Conservation (phyloP, 1,284 basidiomycete genomes). For the Bothia castanella region DNA sequence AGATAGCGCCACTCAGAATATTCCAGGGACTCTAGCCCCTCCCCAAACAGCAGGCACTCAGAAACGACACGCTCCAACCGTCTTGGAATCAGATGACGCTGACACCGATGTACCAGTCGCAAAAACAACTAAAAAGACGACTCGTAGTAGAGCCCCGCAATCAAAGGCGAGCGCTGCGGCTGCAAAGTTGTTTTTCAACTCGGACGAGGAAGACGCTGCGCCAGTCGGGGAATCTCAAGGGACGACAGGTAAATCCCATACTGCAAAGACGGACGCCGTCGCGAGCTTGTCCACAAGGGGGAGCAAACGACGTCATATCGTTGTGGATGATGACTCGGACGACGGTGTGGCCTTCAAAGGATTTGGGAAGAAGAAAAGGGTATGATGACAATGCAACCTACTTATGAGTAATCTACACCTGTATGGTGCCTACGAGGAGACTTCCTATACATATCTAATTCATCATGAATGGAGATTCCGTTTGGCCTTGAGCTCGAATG, state of each 20-base stretch:
- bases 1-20: conserved; percentile 21
- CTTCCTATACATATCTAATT: conserved; percentile 42
- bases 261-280: background rate
- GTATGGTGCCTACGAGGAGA: conserved; percentile 1
- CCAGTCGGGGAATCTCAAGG: background rate
- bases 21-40: conserved; percentile 15
- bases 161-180: conserved; percentile 8
- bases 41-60: conserved; percentile 20
- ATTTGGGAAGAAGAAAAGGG: conserved; percentile 42
- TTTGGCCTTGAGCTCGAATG: too few species aligned
- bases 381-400: conserved; percentile 6
- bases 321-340: conserved; percentile 66
- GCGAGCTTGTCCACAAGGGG: conserved; percentile 19
- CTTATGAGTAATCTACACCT: too few species aligned
- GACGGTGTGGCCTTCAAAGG: conserved; percentile 66
- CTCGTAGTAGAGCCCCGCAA: conserved; percentile 10
- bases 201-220: conserved; percentile 35
- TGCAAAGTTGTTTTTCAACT: conserved; percentile 39
- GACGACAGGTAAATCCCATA: background rate
- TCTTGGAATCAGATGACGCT: conserved; percentile 31
- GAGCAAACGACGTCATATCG: conserved; percentile 37
- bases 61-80: conserved; percentile 23
- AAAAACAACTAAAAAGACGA: conserved; percentile 11
- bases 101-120: conserved; percentile 16
- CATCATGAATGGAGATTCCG: conserved; percentile 78